Evolutionary conservation across 352 stramenopile genomes (phyloP), one percentile per base, ranked within the genome.

Genomic region (Lagenidium giganteum): DNA sequence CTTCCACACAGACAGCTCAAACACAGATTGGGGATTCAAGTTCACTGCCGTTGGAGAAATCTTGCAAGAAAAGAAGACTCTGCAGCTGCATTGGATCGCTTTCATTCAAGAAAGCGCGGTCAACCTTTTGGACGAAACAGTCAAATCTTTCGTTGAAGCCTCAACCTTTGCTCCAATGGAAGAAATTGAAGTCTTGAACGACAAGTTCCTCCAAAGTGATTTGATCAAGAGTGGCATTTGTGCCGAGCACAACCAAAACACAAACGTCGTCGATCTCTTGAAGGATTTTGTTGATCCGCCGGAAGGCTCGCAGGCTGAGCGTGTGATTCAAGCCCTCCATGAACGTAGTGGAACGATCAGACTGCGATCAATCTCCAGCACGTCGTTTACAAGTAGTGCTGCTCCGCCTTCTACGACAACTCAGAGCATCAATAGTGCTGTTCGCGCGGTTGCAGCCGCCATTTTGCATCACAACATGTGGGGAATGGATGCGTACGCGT

Each of bases 401-500:
- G 67, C 54, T 16, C 65, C 67, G 0, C 51, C 42, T 31, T 42
- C 52, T 7, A 79, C 70, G 21, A 45, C n/a, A n/a, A n/a, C n/a
- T n/a, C n/a, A 64, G 11, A 50, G 40, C 13, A 51, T 90, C 24
- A 87, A 73, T 40, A 58, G 56, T 5, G 81, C 81, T 8, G 78
- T 93, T 35, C 73, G 74, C 34, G 69, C 75, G 9, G 73, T 81
- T 0, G 70, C 70, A n/a, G 81, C 81, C 23, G 78, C 78, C 18
- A 89, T 93, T 52, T 55, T 93, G 20, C 78, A 93, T 39, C 81
- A 93, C 42, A 93, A 93, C 40, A 88, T 91, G 81, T 91, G 73
- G 75, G 71, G 73, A 14, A 84, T 90, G 70, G 81, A 93, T 57
- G 81, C 81, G 9, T 88, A 73, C 31, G 76, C 78, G 3, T 74